Conservation (phyloP, 495 filamentous ascomycete species). For the Tuber magnatum region DNA sequence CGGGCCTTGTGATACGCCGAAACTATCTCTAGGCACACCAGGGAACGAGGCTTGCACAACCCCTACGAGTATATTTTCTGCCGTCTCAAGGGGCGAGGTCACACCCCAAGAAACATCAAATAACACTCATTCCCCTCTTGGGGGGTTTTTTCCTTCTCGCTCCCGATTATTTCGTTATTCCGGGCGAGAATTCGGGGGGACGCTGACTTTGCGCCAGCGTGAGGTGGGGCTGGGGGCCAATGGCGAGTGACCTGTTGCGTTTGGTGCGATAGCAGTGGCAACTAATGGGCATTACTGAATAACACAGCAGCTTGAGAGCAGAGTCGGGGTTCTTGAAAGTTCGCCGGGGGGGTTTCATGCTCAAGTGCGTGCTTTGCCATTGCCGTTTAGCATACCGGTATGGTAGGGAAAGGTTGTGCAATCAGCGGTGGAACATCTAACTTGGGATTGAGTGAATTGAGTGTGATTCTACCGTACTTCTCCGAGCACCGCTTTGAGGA, state of each 20-base stretch:
- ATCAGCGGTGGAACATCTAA: too few relatives aligned
- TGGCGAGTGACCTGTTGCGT: too few relatives aligned
- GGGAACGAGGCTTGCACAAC: neutral
- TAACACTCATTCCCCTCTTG: neutral
- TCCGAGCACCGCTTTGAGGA: neutral
- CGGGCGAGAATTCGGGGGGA: too few relatives aligned
- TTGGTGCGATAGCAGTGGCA: too few relatives aligned
- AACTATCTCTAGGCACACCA: neutral
- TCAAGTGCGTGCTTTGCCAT: neutral
- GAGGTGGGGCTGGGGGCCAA: neutral
- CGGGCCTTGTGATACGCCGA: too few relatives aligned
- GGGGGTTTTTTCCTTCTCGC: neutral
- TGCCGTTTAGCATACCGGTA: neutral
- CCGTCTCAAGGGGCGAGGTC: neutral
- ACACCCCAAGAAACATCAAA: neutral
- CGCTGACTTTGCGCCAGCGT: neutral
- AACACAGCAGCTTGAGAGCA: too few relatives aligned
- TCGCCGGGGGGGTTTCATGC: neutral
- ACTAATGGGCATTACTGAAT: too few relatives aligned
- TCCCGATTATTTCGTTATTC: neutral
- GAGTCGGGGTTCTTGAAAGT: neutral
- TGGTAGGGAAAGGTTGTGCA: too few relatives aligned
- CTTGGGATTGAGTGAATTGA: neutral
- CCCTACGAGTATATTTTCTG: neutral
- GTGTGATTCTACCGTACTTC: neutral